Percentiles rank a stretch among this genome's conserved stretches.
phyloP scores from a whole-genome alignment of 2,329 filamentous ascomycete genomes.

The Aspergillus chevalieri region DNA sequence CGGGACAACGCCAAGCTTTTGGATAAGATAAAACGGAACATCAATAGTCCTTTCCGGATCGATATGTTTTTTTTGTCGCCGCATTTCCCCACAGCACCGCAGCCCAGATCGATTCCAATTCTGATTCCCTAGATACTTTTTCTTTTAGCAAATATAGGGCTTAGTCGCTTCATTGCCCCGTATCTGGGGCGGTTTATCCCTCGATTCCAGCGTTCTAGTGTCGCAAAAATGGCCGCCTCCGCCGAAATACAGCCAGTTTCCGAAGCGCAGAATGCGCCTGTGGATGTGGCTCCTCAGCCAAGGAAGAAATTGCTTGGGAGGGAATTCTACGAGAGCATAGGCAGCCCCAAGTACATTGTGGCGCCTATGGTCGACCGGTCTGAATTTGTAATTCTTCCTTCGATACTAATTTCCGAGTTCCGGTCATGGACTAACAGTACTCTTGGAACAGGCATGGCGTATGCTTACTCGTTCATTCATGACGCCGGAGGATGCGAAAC shows the following conservation, averaged over 20 bases:
- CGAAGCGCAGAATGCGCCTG: conserved; percentile 15
- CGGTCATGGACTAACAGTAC: conserved; percentile 7
- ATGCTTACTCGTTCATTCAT: conserved; percentile 93
- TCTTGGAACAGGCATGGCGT: conserved; percentile 71
- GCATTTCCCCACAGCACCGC: conserved; percentile 3
- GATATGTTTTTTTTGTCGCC: conserved; percentile 9
- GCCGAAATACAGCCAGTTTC: conserved; percentile 12
- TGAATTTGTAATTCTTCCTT: conserved; percentile 68
- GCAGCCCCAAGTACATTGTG: conserved; percentile 81
- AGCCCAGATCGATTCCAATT: conserved; percentile 5
- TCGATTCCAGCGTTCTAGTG: conserved; percentile 3
- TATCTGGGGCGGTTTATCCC: conserved; percentile 20
- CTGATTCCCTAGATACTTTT: not conserved
- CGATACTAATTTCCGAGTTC: not conserved
- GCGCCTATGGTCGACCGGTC: conserved; percentile 99
- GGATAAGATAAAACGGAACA: conserved; percentile 27
- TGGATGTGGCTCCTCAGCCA: conserved; percentile 8
- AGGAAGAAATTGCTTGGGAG: conserved; percentile 67
- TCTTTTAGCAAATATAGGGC: conserved; percentile 25
- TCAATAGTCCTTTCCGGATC: conserved; percentile 19
- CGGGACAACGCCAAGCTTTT: conserved; percentile 6
- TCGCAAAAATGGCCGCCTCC: conserved; percentile 23
- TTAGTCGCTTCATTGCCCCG: conserved; percentile 19
- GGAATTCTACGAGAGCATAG: conserved; percentile 91
- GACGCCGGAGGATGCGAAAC: conserved; percentile 55